Conservation (phyloP, 2,329 filamentous ascomycete species). For the Juglanconis sp. region DNA sequence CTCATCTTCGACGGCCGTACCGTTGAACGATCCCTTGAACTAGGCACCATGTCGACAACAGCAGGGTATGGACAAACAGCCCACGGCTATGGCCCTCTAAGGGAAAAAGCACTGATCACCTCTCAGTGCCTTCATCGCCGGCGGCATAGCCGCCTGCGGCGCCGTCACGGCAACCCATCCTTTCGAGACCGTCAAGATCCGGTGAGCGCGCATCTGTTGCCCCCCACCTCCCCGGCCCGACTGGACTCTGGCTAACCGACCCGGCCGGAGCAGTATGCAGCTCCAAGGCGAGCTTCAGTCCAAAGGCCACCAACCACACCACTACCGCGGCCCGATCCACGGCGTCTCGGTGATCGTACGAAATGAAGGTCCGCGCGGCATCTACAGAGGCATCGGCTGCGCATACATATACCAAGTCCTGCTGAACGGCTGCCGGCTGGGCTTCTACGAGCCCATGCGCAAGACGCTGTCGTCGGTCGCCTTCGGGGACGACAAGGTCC, state of each 20-base stretch:
- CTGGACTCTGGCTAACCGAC: neutral
- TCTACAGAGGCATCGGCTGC: conserved; percentile 85
- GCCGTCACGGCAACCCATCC: conserved; percentile 97
- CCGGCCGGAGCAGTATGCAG: conserved; percentile 65
- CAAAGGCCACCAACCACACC: conserved; percentile 77
- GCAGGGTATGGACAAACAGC: conserved; percentile 32
- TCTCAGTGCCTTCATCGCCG: conserved; percentile 81
- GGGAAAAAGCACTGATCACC: conserved; percentile 19
- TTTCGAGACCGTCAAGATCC: conserved; percentile 98
- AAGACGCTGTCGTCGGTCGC: conserved; percentile 65
- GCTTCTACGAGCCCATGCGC: conserved; percentile 96
- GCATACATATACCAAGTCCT: conserved; percentile 96
- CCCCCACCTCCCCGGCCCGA: neutral
- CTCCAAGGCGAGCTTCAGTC: conserved; percentile 91
- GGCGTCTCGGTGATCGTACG: conserved; percentile 84
- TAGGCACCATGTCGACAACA: conserved; percentile 48
- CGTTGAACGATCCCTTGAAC: neutral
- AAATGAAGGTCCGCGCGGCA: conserved; percentile 81
- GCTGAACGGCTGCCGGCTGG: conserved; percentile 91
- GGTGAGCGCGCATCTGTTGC: conserved; percentile 49
- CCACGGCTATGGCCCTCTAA: neutral
- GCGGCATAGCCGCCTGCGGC: conserved; percentile 93
- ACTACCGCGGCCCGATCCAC: conserved; percentile 90
- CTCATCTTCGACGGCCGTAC: neutral
- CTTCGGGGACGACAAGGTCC: conserved; percentile 68